phyloP scores from a whole-genome alignment of 2,329 filamentous ascomycete species.

The Cadophora gregata region DNA sequence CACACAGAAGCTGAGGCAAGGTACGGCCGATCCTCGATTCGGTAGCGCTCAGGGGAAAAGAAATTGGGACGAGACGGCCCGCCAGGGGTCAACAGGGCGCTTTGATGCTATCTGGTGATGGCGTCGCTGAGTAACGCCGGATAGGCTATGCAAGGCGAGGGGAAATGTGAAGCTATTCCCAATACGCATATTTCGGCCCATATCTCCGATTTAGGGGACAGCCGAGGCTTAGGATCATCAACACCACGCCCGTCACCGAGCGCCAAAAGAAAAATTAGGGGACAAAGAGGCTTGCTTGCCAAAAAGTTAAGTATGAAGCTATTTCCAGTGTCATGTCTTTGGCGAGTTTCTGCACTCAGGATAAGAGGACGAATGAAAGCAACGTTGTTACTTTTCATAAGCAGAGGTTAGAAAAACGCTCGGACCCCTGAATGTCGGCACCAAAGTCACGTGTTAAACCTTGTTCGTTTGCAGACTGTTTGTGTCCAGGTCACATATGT shows the following conservation, averaged over 20 bases:
- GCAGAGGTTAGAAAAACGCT: neutral
- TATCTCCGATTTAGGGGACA: neutral
- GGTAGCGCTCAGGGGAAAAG: constrained; percentile 9
- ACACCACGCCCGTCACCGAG: neutral
- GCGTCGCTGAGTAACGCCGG: constrained; percentile 7
- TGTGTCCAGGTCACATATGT: too few species aligned
- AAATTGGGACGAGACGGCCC: constrained; percentile 11
- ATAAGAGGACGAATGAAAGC: neutral
- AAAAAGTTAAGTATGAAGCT: neutral
- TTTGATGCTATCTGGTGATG: constrained; percentile 4
- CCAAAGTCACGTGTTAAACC: neutral
- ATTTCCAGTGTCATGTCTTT: neutral
- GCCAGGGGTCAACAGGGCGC: constrained; percentile 9
- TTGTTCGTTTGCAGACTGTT: too few species aligned
- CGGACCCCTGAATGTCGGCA: neutral
- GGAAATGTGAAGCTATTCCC: constrained; percentile 5
- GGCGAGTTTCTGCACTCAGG: neutral
- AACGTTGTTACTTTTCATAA: too few species aligned
- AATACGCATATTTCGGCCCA: neutral
- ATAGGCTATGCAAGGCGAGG: neutral
- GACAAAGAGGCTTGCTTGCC: neutral
- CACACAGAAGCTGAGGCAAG: constrained; percentile 6
- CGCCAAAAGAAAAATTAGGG: neutral
- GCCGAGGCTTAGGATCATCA: neutral
- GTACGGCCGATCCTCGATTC: constrained; percentile 1